These are phyloP conservation scores for Xenosphaeropsis pyriputrescens DNA, from an alignment of 2,329 filamentous ascomycete genomes.

Conservation along the genomic window DNA sequence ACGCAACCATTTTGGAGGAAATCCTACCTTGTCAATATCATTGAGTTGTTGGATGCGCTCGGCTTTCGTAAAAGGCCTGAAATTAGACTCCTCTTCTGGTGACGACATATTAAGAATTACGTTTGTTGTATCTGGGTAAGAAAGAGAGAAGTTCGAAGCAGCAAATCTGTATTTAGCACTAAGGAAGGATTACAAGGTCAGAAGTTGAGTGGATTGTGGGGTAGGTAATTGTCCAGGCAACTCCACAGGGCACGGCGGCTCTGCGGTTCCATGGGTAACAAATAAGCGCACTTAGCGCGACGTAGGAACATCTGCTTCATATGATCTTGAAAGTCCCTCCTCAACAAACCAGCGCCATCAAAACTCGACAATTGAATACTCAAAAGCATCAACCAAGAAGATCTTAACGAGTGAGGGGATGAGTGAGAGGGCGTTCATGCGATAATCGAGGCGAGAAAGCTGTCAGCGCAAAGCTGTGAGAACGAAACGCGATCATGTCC, in stretches of 20 bases:
- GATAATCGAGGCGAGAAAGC: too few species aligned
- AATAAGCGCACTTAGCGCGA: constrained; percentile 1
- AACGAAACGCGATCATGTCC: constrained; percentile 12
- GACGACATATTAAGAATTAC: neutral
- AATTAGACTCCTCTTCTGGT: constrained; percentile 8
- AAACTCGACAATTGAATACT: too few species aligned
- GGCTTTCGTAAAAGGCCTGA: constrained; percentile 45
- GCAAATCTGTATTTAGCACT: too few species aligned
- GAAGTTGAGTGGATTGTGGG: neutral
- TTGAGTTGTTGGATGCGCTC: constrained; percentile 73
- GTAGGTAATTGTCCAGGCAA: neutral
- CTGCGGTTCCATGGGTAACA: constrained; percentile 3
- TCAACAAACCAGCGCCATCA: too few species aligned
- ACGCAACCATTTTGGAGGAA: neutral
- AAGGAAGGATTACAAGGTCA: neutral
- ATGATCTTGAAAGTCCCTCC: too few species aligned
- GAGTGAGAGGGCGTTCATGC: neutral
- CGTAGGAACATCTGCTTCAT: neutral
- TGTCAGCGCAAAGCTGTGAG: neutral
- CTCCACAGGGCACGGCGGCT: neutral
- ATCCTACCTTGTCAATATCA: constrained; percentile 53
- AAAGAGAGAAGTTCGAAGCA: too few species aligned
- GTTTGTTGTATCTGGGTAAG: too few species aligned
- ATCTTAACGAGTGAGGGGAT: neutral
- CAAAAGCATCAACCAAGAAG: neutral